Evolutionary conservation across 768 basidiomycete species (phyloP).

Genomic region (Crassisporium funariophilum): DNA sequence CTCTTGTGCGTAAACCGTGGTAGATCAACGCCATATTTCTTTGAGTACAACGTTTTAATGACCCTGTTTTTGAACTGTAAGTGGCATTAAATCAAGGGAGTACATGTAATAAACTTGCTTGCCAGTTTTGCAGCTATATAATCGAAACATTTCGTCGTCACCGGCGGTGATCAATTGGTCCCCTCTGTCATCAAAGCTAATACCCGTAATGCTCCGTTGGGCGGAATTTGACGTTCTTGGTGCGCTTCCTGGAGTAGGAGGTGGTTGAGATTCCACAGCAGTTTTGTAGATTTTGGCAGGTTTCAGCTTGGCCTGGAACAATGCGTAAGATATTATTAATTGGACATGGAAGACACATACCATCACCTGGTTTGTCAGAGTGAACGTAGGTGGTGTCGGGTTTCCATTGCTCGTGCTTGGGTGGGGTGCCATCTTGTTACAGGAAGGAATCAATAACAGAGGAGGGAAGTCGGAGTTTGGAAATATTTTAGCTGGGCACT

Average conservation of each 20-base stretch:
- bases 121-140: conserved; percentile 89
- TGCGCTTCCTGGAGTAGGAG: conserved; percentile 42
- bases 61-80: conserved; percentile 47
- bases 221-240: conserved; percentile 44
- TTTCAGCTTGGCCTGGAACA: conserved; percentile 68
- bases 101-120: conserved; percentile 67
- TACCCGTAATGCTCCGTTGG: conserved; percentile 80
- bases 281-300: conserved; percentile 87
- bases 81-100: neutral
- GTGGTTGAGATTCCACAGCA: conserved; percentile 65
- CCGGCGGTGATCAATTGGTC: conserved; percentile 83
- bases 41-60: conserved; percentile 79
- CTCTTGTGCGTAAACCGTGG: conserved; percentile 94
- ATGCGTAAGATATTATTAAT: conserved; percentile 8
- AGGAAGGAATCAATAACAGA: conserved; percentile 12
- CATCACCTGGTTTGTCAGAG: conserved; percentile 45
- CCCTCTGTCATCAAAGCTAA: conserved; percentile 90
- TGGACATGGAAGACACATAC: conserved; percentile 30
- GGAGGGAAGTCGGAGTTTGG: conserved; percentile 56
- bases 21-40: conserved; percentile 96
- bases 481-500: conserved; percentile 42
- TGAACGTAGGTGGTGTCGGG: conserved; percentile 16
- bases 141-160: conserved; percentile 89
- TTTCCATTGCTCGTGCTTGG: conserved; percentile 38
- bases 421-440: conserved; percentile 44